Percentiles rank a stretch among this genome's conserved stretches.
Evolutionary conservation across 495 filamentous ascomycete species (phyloP).

Genomic region (Parathielavia hyrcaniae): DNA sequence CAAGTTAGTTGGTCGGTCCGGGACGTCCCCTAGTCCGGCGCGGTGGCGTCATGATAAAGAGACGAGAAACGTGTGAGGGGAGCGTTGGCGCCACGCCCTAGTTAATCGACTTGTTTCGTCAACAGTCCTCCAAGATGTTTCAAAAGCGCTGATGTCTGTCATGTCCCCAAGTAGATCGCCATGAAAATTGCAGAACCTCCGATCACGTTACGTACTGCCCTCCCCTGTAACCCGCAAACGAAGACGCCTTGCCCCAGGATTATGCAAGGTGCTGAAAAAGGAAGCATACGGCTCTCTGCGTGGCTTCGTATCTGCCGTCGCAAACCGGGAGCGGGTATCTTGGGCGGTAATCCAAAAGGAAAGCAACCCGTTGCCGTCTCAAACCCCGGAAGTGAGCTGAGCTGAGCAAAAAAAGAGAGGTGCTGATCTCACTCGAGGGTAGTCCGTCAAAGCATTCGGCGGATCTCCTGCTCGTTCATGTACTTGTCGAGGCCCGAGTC

Average conservation of each 20-base stretch:
- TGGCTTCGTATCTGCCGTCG: constrained; percentile 22
- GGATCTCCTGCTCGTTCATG: constrained; percentile 75
- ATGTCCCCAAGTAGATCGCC: not conserved
- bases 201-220: not conserved
- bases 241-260: not conserved
- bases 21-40: constrained; percentile 2
- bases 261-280: constrained; percentile 28
- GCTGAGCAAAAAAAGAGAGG: not conserved
- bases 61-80: constrained; percentile 3
- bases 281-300: constrained; percentile 25
- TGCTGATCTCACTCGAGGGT: too few species aligned
- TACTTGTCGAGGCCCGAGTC: constrained; percentile 77
- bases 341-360: constrained; percentile 17
- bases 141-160: not conserved
- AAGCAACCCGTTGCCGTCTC: constrained; percentile 3
- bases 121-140: constrained; percentile 5
- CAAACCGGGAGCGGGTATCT: constrained; percentile 29
- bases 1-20: not conserved
- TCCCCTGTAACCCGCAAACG: not conserved
- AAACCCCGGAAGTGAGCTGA: too few species aligned
- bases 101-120: not conserved
- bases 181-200: not conserved
- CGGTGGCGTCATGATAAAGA: constrained; percentile 6
- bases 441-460: constrained; percentile 57
- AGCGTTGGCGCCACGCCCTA: not conserved